Evolutionary conservation across 306 rosid genomes (phyloP).

Genomic region (Trifolium dubium): DNA sequence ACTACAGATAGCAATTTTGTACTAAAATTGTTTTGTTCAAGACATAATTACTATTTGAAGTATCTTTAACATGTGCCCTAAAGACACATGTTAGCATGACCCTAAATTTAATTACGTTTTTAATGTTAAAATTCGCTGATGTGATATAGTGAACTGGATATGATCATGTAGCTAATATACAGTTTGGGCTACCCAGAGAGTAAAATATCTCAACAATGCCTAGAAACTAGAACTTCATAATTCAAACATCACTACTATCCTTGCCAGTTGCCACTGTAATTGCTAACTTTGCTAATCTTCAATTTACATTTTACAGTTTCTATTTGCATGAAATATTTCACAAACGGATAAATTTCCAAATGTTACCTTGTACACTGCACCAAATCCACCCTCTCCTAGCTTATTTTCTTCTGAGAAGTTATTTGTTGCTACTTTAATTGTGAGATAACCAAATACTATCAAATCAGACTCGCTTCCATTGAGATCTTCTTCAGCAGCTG

Average conservation of each 20-base stretch:
- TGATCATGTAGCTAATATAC: background rate
- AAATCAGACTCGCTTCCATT: conserved; percentile 40
- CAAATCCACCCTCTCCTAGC: conserved; percentile 66
- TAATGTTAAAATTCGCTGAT: too few species aligned
- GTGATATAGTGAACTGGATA: too few species aligned
- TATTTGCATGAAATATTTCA: background rate
- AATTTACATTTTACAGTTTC: background rate
- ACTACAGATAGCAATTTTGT: too few species aligned
- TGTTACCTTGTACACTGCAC: conserved; percentile 59
- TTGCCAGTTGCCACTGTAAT: too few species aligned
- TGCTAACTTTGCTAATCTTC: background rate
- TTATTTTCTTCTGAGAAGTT: conserved; percentile 53
- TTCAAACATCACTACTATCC: too few species aligned
- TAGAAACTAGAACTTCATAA: background rate
- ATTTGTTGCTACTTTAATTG: conserved; percentile 54
- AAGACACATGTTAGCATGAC: too few species aligned
- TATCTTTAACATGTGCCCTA: too few species aligned
- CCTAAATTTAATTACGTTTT: too few species aligned
- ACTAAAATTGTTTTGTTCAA: too few species aligned
- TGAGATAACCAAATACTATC: conserved; percentile 46
- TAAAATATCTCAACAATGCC: conserved; percentile 12
- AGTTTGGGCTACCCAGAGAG: background rate
- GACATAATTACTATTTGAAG: too few species aligned
- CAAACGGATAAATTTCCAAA: background rate
- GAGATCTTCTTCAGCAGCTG: conserved; percentile 35